Evolutionary conservation across 2,329 filamentous ascomycete genomes (phyloP).

Genomic region (Alternaria longipes): DNA sequence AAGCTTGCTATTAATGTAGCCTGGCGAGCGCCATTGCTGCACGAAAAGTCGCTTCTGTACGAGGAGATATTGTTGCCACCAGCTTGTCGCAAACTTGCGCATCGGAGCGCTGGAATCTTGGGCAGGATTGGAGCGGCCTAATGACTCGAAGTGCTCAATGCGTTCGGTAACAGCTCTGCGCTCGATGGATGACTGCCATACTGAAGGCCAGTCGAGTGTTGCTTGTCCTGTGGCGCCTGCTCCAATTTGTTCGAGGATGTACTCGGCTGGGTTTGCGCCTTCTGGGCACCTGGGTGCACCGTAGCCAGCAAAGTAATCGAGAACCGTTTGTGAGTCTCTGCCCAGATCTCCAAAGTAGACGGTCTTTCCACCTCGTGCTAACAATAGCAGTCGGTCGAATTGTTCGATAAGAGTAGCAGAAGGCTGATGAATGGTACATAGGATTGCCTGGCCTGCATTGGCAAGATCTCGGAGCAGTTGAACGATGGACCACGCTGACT

Average conservation of each 20-base stretch:
- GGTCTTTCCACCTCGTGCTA: constrained; percentile 75
- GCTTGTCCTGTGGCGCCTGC: constrained; percentile 4
- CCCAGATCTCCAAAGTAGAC: constrained; percentile 84
- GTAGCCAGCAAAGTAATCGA: constrained; percentile 76
- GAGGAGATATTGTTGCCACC: constrained; percentile 74
- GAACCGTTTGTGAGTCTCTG: constrained; percentile 69
- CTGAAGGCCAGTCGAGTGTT: constrained; percentile 21
- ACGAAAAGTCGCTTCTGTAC: constrained; percentile 79
- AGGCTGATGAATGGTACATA: constrained; percentile 94
- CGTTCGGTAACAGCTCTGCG: constrained; percentile 45
- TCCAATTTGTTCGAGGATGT: constrained; percentile 66
- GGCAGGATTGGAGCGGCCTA: background rate
- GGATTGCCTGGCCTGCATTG: constrained; percentile 78
- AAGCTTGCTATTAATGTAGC: constrained; percentile 83
- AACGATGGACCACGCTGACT: constrained; percentile 84
- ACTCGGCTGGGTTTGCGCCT: constrained; percentile 81
- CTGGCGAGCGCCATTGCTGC: constrained; percentile 87
- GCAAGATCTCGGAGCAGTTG: constrained; percentile 85
- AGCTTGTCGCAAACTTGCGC: constrained; percentile 48
- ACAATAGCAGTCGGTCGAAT: constrained; percentile 80
- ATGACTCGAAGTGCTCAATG: constrained; percentile 61
- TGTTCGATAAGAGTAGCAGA: constrained; percentile 89
- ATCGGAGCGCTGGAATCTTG: background rate
- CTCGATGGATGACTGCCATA: constrained; percentile 22
- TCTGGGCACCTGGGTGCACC: constrained; percentile 69